Evolutionary conservation across 306 rosid genomes (phyloP), one percentile per base, ranked within the genome.

Genomic region (Vicia faba): DNA sequence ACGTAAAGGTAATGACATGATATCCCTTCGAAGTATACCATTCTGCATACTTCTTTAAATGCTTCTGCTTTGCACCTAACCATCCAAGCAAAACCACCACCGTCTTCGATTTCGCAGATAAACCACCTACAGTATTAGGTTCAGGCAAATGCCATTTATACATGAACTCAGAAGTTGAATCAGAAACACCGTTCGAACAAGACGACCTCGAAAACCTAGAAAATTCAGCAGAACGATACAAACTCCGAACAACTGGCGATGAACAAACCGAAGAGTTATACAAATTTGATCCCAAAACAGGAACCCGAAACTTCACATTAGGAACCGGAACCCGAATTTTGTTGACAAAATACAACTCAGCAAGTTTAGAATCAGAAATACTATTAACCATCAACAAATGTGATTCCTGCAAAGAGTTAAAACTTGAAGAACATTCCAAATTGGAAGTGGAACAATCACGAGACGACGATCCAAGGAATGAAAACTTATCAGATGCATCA

Each of bases 21-120:
- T 73, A 93, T 16, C 97, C 97, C 72, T 79, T 88, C 4, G 99
- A 88, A 63, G 95, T 88, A 61, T 93, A 93, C 97, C 96, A 90
- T 53, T 93, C 99, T 0, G 99, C 99, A 60, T 93, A 93, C 72
- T 79, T 88, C 72, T 68, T 85, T 23, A 93, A 83, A 84, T 93
- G 99, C 49, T 78, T 93, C 74, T 93, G 99, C 84, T 82, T 93
- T n/a, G 99, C 91, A 65, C 99, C 99, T 80, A 93, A 69, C 99
- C 99, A 93, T 48, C 99, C 99, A 54, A 93, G 80, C 84, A 93
- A 78, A 57, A 93, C 91, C 69, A 93, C 99, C 78, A 93, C 96
- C 0, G 99, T 93, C 84, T 85, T 85, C 20, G 89, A 84, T 75
- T 84, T 81, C 6, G 74, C 81, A 0, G 82, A 69, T 0, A 91